Conservation (phyloP, 2,329 filamentous ascomycete species). For the Neopestalotiopsis sp. region DNA sequence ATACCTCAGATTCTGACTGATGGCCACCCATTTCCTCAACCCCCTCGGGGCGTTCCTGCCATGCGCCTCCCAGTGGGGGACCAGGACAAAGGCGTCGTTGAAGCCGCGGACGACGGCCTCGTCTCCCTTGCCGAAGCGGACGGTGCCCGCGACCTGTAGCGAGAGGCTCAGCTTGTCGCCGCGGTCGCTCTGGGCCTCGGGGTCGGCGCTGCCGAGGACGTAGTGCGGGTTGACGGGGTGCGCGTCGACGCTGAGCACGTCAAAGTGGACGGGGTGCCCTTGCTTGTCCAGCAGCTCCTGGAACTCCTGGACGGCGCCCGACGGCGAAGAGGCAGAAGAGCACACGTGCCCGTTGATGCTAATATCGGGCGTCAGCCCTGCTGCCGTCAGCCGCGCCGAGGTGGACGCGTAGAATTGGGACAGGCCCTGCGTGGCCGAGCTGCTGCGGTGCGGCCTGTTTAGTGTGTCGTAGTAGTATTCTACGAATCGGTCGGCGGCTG, state of each 20-base stretch:
- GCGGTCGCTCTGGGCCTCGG: conserved; percentile 44
- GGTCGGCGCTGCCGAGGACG: conserved; percentile 58
- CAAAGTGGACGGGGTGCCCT: conserved; percentile 52
- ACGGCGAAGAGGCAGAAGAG: conserved; percentile 28
- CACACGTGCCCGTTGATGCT: conserved; percentile 78
- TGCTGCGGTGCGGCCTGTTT: conserved; percentile 57
- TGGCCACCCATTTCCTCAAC: conserved; percentile 66
- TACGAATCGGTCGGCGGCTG: conserved; percentile 75
- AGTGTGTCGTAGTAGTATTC: conserved; percentile 79
- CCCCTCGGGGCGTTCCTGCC: conserved; percentile 57
- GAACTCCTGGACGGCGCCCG: conserved; percentile 64
- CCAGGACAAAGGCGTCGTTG: conserved; percentile 80
- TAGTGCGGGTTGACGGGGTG: conserved; percentile 78
- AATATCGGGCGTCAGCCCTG: conserved; percentile 68
- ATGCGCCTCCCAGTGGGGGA: conserved; percentile 72
- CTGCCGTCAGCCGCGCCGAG: conserved; percentile 53
- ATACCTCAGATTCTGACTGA: conserved; percentile 74
- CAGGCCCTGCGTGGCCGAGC: conserved; percentile 53
- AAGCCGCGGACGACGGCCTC: conserved; percentile 71
- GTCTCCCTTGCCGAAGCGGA: conserved; percentile 71
- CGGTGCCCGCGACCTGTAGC: conserved; percentile 74
- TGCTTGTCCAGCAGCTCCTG: conserved; percentile 72
- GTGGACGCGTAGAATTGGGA: conserved; percentile 72
- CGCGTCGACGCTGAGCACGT: conserved; percentile 76
- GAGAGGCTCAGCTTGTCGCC: conserved; percentile 70